Conservation (phyloP, 2,329 filamentous ascomycete species). For the Dothidotthia symphoricarpi region DNA sequence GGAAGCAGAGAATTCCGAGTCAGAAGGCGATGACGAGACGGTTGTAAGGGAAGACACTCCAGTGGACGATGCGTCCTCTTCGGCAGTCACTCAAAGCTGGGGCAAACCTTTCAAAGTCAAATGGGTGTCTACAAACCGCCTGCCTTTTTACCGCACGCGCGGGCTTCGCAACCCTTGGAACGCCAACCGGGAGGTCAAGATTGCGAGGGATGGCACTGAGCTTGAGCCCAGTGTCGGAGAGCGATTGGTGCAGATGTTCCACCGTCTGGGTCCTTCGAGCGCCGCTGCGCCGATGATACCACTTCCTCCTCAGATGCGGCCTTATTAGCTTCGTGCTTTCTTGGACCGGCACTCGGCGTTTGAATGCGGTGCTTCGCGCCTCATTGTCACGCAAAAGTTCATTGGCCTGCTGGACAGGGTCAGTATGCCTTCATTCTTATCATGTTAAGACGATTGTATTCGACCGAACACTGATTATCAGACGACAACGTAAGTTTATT, state of each 20-base stretch:
- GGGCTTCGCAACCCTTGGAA: conserved; percentile 93
- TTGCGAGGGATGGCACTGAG: conserved; percentile 91
- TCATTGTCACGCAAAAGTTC: background rate
- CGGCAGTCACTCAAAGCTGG: conserved; percentile 62
- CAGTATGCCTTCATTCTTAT: too few species aligned
- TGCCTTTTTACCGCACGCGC: conserved; percentile 86
- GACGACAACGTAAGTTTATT: too few species aligned
- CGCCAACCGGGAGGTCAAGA: conserved; percentile 91
- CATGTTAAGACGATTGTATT: too few species aligned
- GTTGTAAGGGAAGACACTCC: conserved; percentile 33
- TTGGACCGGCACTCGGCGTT: background rate
- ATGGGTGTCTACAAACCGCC: conserved; percentile 78
- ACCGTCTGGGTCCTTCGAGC: conserved; percentile 34
- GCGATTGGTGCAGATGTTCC: conserved; percentile 76
- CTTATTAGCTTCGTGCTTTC: conserved; percentile 17
- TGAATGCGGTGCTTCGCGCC: background rate
- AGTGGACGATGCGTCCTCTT: conserved; percentile 43
- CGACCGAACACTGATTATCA: too few species aligned
- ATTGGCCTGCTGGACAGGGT: too few species aligned
- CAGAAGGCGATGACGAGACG: conserved; percentile 51
- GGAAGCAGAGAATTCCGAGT: conserved; percentile 71
- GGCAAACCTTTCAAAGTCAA: conserved; percentile 89
- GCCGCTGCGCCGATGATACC: conserved; percentile 23
- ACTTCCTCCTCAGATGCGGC: conserved; percentile 30
- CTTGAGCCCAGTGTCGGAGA: conserved; percentile 79